These are phyloP conservation scores for Arachis stenosperma DNA, from an alignment of 306 rosid species.

Conservation along the genomic window DNA sequence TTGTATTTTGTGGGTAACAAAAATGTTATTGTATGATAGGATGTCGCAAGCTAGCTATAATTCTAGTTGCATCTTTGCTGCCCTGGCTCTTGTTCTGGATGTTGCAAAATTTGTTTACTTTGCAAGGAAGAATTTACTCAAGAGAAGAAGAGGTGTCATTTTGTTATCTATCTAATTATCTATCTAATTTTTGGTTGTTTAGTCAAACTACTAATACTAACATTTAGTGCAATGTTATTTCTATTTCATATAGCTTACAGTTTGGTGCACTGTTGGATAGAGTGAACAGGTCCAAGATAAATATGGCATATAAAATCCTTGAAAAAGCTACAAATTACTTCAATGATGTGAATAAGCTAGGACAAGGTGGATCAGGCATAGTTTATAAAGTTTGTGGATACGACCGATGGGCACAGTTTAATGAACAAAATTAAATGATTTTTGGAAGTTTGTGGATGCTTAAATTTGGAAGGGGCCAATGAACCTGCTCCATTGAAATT, in stretches of 20 bases:
- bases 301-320: constrained; percentile 62
- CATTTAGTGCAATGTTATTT: background rate
- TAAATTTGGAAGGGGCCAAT: constrained; percentile 36
- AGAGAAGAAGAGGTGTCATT: constrained; percentile 55
- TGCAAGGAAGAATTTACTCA: constrained; percentile 48
- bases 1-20: no score
- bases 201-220: background rate
- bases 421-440: constrained; percentile 33
- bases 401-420: no score
- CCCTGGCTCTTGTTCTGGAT: constrained; percentile 52
- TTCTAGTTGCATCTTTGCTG: constrained; percentile 50
- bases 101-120: constrained; percentile 49
- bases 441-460: constrained; percentile 29
- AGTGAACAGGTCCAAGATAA: constrained; percentile 63
- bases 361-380: constrained; percentile 88
- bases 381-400: constrained; percentile 82
- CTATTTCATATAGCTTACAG: constrained; percentile 55
- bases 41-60: constrained; percentile 31
- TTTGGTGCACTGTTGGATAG: constrained; percentile 57
- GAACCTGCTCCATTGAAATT: constrained; percentile 46
- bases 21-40: constrained; percentile 48
- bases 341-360: constrained; percentile 59
- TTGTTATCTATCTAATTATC: no score
- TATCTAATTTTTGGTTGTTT: background rate
- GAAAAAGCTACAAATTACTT: constrained; percentile 76